Evolutionary conservation across 148 eudicot genomes (phyloP).

Genomic region (Dysphania ambrosioides): DNA sequence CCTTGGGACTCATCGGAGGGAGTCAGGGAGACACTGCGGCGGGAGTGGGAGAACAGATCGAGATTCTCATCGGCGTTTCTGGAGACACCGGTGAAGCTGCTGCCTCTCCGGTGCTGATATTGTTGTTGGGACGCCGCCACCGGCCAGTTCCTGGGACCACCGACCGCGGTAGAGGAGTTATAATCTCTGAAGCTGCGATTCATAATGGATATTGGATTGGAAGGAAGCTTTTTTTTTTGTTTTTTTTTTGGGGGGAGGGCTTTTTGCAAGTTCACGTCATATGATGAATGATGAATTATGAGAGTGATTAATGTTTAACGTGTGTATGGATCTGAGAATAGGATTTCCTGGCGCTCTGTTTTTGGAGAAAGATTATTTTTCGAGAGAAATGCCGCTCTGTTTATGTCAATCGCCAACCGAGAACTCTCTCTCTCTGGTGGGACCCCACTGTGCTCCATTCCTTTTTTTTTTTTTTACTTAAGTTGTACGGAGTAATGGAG

Average conservation of each 20-base stretch:
- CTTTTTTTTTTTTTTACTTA: too few species aligned
- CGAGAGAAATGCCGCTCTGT: too few species aligned
- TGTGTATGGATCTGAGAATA: background rate
- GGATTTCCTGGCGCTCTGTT: background rate
- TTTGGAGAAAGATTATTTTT: background rate
- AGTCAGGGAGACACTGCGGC: slow-evolving; percentile 42
- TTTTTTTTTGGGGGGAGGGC: slow-evolving; percentile 10
- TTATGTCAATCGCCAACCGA: too few species aligned
- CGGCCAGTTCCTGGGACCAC: slow-evolving; percentile 18
- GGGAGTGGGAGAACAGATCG: slow-evolving; percentile 63
- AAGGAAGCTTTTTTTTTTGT: too few species aligned
- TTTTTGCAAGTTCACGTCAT: slow-evolving; percentile 29
- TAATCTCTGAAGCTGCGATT: slow-evolving; percentile 36
- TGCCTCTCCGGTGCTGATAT: slow-evolving; percentile 23
- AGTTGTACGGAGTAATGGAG: too few species aligned
- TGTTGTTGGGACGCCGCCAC: slow-evolving; percentile 24
- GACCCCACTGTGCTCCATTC: too few species aligned
- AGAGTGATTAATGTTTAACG: slow-evolving; percentile 14
- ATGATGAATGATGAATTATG: slow-evolving; percentile 14
- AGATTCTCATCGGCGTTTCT: slow-evolving; percentile 30
- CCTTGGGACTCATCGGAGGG: slow-evolving; percentile 47
- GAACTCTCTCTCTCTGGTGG: too few species aligned
- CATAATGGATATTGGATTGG: background rate
- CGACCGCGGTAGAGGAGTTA: slow-evolving; percentile 1
- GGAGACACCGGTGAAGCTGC: slow-evolving; percentile 16